Base-by-base conservation (phyloP, 2,329 filamentous ascomycete genomes). In the Celoporthe dispersa region DNA sequence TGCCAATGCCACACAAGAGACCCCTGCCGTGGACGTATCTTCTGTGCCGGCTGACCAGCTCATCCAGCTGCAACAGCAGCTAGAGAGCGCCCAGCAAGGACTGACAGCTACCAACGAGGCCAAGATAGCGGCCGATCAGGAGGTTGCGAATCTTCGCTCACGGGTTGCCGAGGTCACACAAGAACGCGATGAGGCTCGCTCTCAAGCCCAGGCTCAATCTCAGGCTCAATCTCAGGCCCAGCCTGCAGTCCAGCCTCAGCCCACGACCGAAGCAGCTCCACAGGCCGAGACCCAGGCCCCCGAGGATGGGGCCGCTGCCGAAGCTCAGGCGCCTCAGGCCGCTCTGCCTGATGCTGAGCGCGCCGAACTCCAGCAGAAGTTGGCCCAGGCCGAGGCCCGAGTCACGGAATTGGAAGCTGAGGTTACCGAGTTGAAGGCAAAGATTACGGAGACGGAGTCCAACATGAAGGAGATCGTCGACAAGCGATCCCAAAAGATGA, bases 401-500 rank as follows among this genome's bases (percentile, higher is more conserved):
- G 88, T 91, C 12, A 83, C 85, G 4, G 90, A 91, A 74, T 86
- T 87, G 63, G 91, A 94, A 77, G 83, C 87, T 37, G 88, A 85
- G 76, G 88, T 91, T 11, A 83, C 85, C 3, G 90, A 91, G 74
- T 86, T 87, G 62, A 90, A 94, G 76, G 81, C 84, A 19, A 91
- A 90, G 78, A 86, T 84, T 1, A 85, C 87, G 67, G 87, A 90
- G 71, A 82, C 91, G 22, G 92, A 94, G 76, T 86, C 88, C 39
- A 85, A 84, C 68, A 86, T 89, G 61, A 84, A 88, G 68, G 82
- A 80, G 48, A 89, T 86, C 14, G 84, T 92, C 70, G 92, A 92
- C 75, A 83, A 86, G 66, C 86, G 90, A 60, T 90, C 89, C 1
- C 88, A 92, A 59, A 87, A 87, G 77, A 92, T 93, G 90, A 91